phyloP scores from a whole-genome alignment of 73 alveolate genomes.

The Paraurostyla sp. region DNA sequence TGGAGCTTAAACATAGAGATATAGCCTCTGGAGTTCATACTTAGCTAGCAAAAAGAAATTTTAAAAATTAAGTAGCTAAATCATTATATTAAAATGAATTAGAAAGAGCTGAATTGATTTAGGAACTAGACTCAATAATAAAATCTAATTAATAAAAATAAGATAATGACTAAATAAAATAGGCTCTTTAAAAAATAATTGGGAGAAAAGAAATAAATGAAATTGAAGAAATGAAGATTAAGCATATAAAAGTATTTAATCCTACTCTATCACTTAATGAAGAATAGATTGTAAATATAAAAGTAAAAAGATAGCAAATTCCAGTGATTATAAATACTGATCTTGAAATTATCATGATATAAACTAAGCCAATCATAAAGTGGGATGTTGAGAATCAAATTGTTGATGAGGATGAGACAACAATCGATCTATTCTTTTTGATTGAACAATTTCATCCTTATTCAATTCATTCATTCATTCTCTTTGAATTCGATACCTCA shows the following conservation, averaged over 20 bases:
- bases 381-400: neutral
- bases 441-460: no score
- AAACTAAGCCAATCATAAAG: neutral
- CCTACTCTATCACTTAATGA: no score
- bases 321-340: neutral
- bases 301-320: neutral
- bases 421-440: neutral
- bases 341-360: neutral
- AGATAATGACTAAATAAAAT: neutral
- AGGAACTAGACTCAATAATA: no score
- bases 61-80: no score
- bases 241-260: neutral
- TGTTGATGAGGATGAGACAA: neutral
- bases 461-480: no score
- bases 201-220: neutral
- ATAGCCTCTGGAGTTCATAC: no score
- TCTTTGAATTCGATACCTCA: no score
- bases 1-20: no score
- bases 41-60: no score
- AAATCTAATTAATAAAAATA: no score
- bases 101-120: no score
- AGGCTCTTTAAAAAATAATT: neutral
- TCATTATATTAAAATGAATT: no score
- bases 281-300: neutral
- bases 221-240: neutral